Evolutionary conservation across 257 asterid genomes (phyloP), one percentile per base, ranked within the genome.

Genomic region (Osmanthus fragrans): DNA sequence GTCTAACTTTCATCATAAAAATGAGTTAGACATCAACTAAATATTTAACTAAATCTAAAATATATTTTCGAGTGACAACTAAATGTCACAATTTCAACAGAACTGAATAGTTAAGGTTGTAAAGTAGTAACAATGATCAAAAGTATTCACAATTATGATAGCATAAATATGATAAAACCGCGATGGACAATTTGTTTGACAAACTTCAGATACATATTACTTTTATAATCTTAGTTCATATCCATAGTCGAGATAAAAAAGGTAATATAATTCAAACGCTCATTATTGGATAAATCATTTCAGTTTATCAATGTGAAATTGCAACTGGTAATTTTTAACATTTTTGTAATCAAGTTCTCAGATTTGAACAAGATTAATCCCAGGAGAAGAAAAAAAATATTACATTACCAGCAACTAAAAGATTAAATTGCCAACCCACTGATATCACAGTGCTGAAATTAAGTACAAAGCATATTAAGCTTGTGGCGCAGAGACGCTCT

Each of bases 331-430:
- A n/a, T n/a, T n/a, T n/a, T n/a, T n/a, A n/a, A n/a, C n/a, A n/a
- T n/a, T n/a, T n/a, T n/a, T n/a, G n/a, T n/a, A 37, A 72, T 51
- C 45, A 69, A 11, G 70, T 23, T 72, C 29, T 34, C n/a, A 40
- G 51, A 73, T 76, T 69, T 56, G 63, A 73, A 76, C 34, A 11
- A 70, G 23, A 80, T 70, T 33, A 6, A 37, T 32, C 51, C 8
- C 42, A 58, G 12, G 72, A 76, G 37, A 9, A 32, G 80, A 10
- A 54, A 74, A n/a, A 2, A 34, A n/a, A n/a, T n/a, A n/a, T 70
- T 21, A 32, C 37, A 75, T 64, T 80, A 80, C 80, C 82, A 73
- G 80, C 80, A 33, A 66, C 65, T 74, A 78, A 78, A 18, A 81
- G 76, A 74, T 34, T 30, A 71, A 74, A 40, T 71, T 30, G 56